phyloP scores from a whole-genome alignment of 2,329 filamentous ascomycete genomes.

The Fusarium sp. region DNA sequence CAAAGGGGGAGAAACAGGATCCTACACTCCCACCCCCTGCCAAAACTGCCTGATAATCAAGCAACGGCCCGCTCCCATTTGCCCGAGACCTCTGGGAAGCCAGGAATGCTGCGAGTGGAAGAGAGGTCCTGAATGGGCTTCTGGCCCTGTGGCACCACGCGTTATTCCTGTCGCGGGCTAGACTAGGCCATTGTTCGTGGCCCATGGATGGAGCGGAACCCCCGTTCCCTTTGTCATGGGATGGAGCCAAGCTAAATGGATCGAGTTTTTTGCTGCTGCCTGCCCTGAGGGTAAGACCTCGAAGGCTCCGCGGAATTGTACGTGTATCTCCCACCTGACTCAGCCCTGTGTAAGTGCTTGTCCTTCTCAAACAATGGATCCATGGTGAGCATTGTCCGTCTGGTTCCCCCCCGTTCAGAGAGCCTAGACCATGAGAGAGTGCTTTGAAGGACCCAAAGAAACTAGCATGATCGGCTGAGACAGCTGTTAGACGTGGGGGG shows the following conservation, averaged over 20 bases:
- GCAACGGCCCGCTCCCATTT: slow-evolving; percentile 1
- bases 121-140: neutral
- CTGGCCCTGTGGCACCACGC: neutral
- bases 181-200: neutral
- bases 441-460: neutral
- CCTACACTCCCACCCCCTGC: neutral
- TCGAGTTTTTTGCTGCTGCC: neutral
- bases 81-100: neutral
- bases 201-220: neutral
- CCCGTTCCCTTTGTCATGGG: neutral
- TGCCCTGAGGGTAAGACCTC: neutral
- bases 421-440: neutral
- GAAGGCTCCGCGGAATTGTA: neutral
- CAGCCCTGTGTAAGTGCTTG: neutral
- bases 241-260: neutral
- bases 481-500: neutral
- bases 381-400: neutral
- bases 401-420: neutral
- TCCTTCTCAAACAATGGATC: neutral
- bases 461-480: neutral
- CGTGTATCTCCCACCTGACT: neutral
- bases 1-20: neutral
- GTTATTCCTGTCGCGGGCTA: neutral
- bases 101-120: neutral
- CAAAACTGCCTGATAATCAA: neutral